Evolutionary conservation across 768 basidiomycete genomes (phyloP).

Genomic region (Lactifluus subvellereus): DNA sequence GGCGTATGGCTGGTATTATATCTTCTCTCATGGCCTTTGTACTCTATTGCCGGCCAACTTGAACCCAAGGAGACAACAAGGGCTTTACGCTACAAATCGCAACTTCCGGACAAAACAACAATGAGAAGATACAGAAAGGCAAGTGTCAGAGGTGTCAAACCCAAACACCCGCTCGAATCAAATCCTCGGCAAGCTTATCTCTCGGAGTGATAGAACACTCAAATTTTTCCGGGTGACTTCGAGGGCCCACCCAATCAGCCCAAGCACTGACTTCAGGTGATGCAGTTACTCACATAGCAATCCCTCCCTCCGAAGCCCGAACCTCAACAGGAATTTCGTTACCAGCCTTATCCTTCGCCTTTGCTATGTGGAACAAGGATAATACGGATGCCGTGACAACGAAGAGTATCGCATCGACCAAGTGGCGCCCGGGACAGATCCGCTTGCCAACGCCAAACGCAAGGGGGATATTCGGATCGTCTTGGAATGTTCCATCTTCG

Average conservation of each 20-base stretch:
- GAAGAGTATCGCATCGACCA: slow-evolving; percentile 10
- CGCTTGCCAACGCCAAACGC: slow-evolving; percentile 8
- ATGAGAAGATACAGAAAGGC: neutral
- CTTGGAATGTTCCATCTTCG: neutral
- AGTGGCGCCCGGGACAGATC: slow-evolving; percentile 15
- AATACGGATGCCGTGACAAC: slow-evolving; percentile 2
- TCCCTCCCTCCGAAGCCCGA: neutral
- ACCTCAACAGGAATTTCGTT: slow-evolving; percentile 4
- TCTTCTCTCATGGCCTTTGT: no score
- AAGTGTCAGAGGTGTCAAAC: neutral
- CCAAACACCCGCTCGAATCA: neutral
- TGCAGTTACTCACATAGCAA: neutral
- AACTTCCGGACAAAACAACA: no score
- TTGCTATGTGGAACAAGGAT: neutral
- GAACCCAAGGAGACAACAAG: no score
- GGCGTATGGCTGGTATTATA: no score
- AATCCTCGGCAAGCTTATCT: slow-evolving; percentile 3
- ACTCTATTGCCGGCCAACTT: no score
- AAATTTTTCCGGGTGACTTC: neutral
- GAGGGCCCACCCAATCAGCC: neutral
- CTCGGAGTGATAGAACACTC: slow-evolving; percentile 10
- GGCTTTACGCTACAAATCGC: no score
- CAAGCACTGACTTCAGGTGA: neutral
- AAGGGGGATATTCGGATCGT: neutral
- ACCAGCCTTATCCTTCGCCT: slow-evolving; percentile 4